These are phyloP conservation scores for Podosphaera fusca DNA, from an alignment of 2,329 filamentous ascomycete species.

Conservation along the genomic window DNA sequence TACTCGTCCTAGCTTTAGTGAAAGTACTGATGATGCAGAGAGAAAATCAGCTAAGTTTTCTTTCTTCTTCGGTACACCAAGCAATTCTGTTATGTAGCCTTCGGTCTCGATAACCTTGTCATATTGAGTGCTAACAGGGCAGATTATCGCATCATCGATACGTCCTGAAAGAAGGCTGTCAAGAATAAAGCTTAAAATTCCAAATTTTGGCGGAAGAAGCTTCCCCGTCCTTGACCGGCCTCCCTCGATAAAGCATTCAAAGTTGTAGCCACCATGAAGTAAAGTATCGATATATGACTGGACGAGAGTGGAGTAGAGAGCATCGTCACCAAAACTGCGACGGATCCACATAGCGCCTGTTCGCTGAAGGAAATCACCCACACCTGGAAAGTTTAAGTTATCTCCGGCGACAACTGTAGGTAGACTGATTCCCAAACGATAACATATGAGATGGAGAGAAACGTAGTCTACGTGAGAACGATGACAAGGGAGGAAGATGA, in stretches of 20 bases:
- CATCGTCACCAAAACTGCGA: slow-evolving; percentile 75
- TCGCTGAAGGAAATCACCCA: slow-evolving; percentile 79
- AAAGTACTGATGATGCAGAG: slow-evolving; percentile 66
- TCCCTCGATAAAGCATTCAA: slow-evolving; percentile 95
- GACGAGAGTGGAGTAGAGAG: slow-evolving; percentile 75
- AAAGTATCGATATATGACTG: slow-evolving; percentile 90
- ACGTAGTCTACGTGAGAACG: slow-evolving; percentile 93
- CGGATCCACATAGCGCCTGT: slow-evolving; percentile 95
- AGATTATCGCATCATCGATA: slow-evolving; percentile 77
- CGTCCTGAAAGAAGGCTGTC: slow-evolving; percentile 76
- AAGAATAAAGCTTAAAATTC: slow-evolving; percentile 75
- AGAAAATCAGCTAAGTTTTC: slow-evolving; percentile 82
- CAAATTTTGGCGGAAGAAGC: slow-evolving; percentile 80
- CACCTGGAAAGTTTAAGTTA: slow-evolving; percentile 80
- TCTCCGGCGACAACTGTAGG: slow-evolving; percentile 88
- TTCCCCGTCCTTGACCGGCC: slow-evolving; percentile 85
- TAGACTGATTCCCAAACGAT: slow-evolving; percentile 67
- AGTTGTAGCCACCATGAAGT: slow-evolving; percentile 73
- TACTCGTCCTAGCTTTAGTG: slow-evolving; percentile 68
- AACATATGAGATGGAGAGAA: slow-evolving; percentile 84
- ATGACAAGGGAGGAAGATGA: slow-evolving; percentile 88
- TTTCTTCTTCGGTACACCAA: slow-evolving; percentile 86
- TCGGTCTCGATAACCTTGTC: slow-evolving; percentile 98
- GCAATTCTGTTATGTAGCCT: slow-evolving; percentile 81
- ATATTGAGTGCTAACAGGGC: slow-evolving; percentile 90